Evolutionary conservation across 495 filamentous ascomycete genomes (phyloP).

Genomic region (Daldinia decipiens): DNA sequence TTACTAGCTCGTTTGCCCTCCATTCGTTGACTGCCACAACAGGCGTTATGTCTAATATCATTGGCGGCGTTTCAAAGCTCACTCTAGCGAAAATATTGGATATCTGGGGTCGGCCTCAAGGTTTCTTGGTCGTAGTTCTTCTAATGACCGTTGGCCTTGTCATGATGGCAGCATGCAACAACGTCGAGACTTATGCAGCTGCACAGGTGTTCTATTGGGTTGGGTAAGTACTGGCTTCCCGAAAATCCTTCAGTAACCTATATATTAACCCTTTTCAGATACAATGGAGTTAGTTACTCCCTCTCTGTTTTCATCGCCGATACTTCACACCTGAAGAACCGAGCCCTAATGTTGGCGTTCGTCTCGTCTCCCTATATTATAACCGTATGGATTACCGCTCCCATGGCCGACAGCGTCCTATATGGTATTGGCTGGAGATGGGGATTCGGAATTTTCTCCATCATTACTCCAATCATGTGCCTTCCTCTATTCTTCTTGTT

Average conservation of each 20-base stretch:
- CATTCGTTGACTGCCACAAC: slow-evolving; percentile 63
- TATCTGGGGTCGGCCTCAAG: slow-evolving; percentile 68
- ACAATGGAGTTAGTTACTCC: slow-evolving; percentile 67
- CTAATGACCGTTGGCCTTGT: slow-evolving; percentile 58
- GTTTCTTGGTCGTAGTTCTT: slow-evolving; percentile 52
- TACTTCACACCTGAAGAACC: slow-evolving; percentile 70
- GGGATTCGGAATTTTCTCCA: slow-evolving; percentile 70
- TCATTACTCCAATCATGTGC: slow-evolving; percentile 66
- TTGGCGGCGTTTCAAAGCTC: slow-evolving; percentile 70
- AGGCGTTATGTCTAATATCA: slow-evolving; percentile 61
- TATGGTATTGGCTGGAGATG: slow-evolving; percentile 66
- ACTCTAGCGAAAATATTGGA: slow-evolving; percentile 73
- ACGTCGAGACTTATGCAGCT: slow-evolving; percentile 60
- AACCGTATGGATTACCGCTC: slow-evolving; percentile 65
- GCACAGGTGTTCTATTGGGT: slow-evolving; percentile 66
- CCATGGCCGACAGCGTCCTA: slow-evolving; percentile 58
- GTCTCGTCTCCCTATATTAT: slow-evolving; percentile 72
- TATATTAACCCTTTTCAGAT: slow-evolving; percentile 48
- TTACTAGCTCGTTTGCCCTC: slow-evolving; percentile 55
- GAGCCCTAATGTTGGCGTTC: slow-evolving; percentile 70
- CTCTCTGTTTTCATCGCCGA: slow-evolving; percentile 73
- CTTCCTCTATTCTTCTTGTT: slow-evolving; percentile 65
- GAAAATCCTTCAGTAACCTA: not conserved
- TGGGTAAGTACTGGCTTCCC: slow-evolving; percentile 44
- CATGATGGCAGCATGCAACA: slow-evolving; percentile 64